Base-by-base conservation (phyloP, 2,329 filamentous ascomycete genomes). In the Ilyonectria mors-panacis region DNA sequence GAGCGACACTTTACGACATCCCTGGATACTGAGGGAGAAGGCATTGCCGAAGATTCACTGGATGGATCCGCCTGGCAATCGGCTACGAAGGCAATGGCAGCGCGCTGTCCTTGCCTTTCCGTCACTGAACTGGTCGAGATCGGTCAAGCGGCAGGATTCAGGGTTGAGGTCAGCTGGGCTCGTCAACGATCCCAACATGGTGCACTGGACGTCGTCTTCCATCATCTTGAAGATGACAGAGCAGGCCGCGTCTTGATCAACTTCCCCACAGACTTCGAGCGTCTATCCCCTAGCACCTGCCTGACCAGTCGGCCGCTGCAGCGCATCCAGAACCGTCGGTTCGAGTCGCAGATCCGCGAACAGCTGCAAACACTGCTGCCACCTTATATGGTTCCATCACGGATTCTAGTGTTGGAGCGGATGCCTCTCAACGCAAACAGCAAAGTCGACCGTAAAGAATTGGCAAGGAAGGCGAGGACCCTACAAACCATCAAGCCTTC, bases 101-200 rank as follows among this genome's bases (percentile, higher is more conserved):
- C 47, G 7, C 45, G 5, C 4, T 75, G 2, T n/a, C n/a, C n/a
- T 50, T 77, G 8, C 66, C 63, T n/a, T n/a, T n/a, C n/a, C n/a
- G n/a, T n/a, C n/a, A n/a, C n/a, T n/a, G n/a, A n/a, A n/a, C n/a
- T n/a, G n/a, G n/a, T n/a, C n/a, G 56, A 71, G 4, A 30, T 80
- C 1, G 74, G 72, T 7, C 6, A 78, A 39, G 68, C 71, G 19
- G 72, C 79, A n/a, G 84, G 85, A 21, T 87, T 83, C 65, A 75
- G 81, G 21, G 84, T 86, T 21, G 82, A 86, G 23, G 70, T 81
- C 3, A 80, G 81, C 59, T 85, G 84, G 68, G 86, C 85, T 0
- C 76, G 79, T 17, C 83, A 83, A 48, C 28, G 57, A 17, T 68
- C 69, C 7, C 77, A 75, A 21, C 55, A 48, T 1, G 77, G 77